Conservation (phyloP, 116 monocot genomes). For the Papilionanthe hybrid region DNA sequence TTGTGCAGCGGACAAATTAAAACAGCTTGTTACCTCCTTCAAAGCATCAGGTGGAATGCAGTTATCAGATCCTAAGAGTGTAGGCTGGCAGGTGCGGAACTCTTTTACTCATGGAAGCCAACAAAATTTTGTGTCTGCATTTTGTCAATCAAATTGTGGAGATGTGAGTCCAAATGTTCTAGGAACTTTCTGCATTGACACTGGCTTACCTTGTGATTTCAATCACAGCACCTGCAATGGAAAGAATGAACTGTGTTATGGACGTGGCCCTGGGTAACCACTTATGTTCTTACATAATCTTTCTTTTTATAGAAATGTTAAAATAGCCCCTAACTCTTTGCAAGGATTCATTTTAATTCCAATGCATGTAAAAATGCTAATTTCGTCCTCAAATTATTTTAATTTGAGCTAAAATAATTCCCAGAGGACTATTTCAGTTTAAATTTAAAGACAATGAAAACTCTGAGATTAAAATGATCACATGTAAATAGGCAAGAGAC, state of each 20-base stretch:
- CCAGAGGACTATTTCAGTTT: no score
- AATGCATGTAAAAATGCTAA: no score
- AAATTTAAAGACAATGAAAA: no score
- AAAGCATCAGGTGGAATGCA: slow-evolving; percentile 47
- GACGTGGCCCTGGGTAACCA: slow-evolving; percentile 60
- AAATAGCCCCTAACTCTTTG: no score
- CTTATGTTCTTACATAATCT: neutral
- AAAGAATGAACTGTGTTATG: slow-evolving; percentile 66
- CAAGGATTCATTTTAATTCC: no score
- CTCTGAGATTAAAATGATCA: no score
- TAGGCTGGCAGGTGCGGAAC: slow-evolving; percentile 29
- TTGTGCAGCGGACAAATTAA: slow-evolving; percentile 37
- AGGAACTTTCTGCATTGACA: slow-evolving; percentile 65
- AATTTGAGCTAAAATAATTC: no score
- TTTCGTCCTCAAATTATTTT: no score
- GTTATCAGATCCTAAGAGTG: slow-evolving; percentile 20
- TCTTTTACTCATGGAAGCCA: neutral
- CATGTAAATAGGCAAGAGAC: no score
- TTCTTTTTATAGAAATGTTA: no score
- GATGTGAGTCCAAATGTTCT: slow-evolving; percentile 76
- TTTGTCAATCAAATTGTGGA: slow-evolving; percentile 69
- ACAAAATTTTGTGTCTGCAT: slow-evolving; percentile 56
- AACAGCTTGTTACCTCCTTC: slow-evolving; percentile 42
- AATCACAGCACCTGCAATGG: slow-evolving; percentile 71
- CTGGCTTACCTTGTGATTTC: slow-evolving; percentile 66